Evolutionary conservation across 768 basidiomycete genomes (phyloP).

Genomic region (Boletus reticulatus): DNA sequence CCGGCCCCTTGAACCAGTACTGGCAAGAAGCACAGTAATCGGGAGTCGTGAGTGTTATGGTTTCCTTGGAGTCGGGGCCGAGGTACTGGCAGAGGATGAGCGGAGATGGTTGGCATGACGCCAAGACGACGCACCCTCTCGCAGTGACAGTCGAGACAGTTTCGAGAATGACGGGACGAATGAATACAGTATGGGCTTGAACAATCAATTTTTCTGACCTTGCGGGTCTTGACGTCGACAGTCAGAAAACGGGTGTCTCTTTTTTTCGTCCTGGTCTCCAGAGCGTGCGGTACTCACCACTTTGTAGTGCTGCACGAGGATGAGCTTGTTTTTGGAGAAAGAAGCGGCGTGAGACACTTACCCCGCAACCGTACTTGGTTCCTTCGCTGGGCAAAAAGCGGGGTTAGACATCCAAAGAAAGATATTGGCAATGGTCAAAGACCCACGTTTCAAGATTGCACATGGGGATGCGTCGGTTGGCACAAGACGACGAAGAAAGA

Average conservation of each 20-base stretch:
- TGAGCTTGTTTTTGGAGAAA: background rate
- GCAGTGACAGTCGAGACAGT: constrained; percentile 43
- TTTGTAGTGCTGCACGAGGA: constrained; percentile 57
- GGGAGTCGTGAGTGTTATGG: constrained; percentile 46
- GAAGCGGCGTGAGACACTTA: constrained; percentile 29
- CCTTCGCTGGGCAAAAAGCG: constrained; percentile 55
- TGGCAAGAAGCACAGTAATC: constrained; percentile 59
- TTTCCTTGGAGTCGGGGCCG: constrained; percentile 69
- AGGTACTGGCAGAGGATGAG: constrained; percentile 42
- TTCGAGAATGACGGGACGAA: constrained; percentile 39
- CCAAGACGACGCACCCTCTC: constrained; percentile 37
- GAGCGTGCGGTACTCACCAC: constrained; percentile 47
- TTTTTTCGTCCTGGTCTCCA: constrained; percentile 5
- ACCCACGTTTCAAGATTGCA: constrained; percentile 57
- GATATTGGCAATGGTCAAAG: constrained; percentile 15
- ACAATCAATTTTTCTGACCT: constrained; percentile 36
- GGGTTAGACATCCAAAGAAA: constrained; percentile 24
- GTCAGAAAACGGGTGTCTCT: background rate
- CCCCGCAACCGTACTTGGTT: constrained; percentile 71
- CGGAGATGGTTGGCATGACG: background rate
- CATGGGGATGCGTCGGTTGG: constrained; percentile 34
- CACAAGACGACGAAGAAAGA: constrained; percentile 7
- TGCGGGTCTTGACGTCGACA: constrained; percentile 30
- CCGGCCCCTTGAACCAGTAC: constrained; percentile 52
- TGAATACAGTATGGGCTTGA: constrained; percentile 36